These are phyloP conservation scores for Malbranchea cinnamomea DNA, from an alignment of 2,329 filamentous ascomycete genomes.

Conservation along the genomic window DNA sequence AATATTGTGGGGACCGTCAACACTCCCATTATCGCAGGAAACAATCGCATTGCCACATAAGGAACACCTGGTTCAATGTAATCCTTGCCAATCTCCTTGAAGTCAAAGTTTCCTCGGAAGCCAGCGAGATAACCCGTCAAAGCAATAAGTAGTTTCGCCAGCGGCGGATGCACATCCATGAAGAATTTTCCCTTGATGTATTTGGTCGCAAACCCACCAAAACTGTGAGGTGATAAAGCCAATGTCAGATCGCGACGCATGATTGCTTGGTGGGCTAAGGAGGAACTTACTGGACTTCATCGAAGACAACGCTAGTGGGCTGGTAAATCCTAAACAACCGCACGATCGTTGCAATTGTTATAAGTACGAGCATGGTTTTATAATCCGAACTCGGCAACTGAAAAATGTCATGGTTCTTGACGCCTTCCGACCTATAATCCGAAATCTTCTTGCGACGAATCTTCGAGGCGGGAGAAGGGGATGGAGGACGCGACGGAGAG, in stretches of 20 bases:
- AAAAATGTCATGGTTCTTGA: conserved; percentile 84
- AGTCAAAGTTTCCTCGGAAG: conserved; percentile 91
- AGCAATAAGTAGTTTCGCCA: conserved; percentile 93
- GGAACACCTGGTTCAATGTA: conserved; percentile 89
- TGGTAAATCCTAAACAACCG: conserved; percentile 93
- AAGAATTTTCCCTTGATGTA: conserved; percentile 99
- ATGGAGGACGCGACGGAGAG: conserved; percentile 23
- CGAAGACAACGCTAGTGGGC: conserved; percentile 91
- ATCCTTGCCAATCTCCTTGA: conserved; percentile 99
- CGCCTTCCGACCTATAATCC: conserved; percentile 34
- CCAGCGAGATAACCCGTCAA: conserved; percentile 89
- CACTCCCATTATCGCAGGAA: conserved; percentile 80
- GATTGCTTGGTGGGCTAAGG: too few species aligned
- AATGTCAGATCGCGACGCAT: too few species aligned
- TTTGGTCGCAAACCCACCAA: conserved; percentile 94
- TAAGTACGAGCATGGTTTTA: conserved; percentile 57
- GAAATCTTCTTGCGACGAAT: conserved; percentile 21
- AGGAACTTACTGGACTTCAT: conserved; percentile 84
- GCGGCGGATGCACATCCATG: conserved; percentile 98
- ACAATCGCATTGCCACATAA: conserved; percentile 92
- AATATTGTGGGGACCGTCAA: conserved; percentile 85
- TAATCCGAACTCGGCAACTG: conserved; percentile 73
- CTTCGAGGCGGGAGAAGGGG: conserved; percentile 26
- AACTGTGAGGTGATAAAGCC: too few species aligned
- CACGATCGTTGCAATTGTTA: conserved; percentile 60